A percentile compares a stretch with the other conserved stretches of the same genome.
phyloP scores from a whole-genome alignment of 2,329 filamentous ascomycete genomes.

The Domatiomyces catenatus region DNA sequence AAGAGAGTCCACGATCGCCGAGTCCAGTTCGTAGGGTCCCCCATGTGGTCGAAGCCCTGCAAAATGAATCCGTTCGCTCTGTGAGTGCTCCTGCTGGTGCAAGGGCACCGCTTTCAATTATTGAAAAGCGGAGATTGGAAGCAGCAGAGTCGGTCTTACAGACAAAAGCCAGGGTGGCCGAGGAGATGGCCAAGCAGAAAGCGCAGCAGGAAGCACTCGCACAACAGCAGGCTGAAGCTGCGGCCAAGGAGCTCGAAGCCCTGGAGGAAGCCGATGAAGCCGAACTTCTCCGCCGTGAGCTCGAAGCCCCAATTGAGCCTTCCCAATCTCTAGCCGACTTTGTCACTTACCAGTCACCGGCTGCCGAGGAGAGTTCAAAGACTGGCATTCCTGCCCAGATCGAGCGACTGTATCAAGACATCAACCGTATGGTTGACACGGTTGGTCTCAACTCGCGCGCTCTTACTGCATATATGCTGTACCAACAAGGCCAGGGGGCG shows the following conservation, averaged over 20 bases:
- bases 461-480: slow-evolving; percentile 40
- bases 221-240: slow-evolving; percentile 16
- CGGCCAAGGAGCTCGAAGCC: slow-evolving; percentile 21
- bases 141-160: not conserved
- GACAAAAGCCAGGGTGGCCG: not conserved
- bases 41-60: slow-evolving; percentile 18
- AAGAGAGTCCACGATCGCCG: slow-evolving; percentile 29
- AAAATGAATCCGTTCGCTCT: slow-evolving; percentile 23
- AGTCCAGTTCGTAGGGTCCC: slow-evolving; percentile 27
- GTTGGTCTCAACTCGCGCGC: slow-evolving; percentile 71
- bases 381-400: slow-evolving; percentile 35
- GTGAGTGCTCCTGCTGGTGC: slow-evolving; percentile 25
- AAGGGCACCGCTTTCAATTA: slow-evolving; percentile 19
- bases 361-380: slow-evolving; percentile 26
- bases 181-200: slow-evolving; percentile 12
- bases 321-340: slow-evolving; percentile 33
- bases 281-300: slow-evolving; percentile 30
- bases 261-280: slow-evolving; percentile 31
- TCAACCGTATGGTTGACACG: slow-evolving; percentile 76
- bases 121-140: slow-evolving; percentile 23
- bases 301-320: slow-evolving; percentile 29
- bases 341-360: slow-evolving; percentile 32
- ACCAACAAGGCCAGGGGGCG: slow-evolving; percentile 32
- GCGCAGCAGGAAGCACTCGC: slow-evolving; percentile 12
- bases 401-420: slow-evolving; percentile 35